Evolutionary conservation across 768 basidiomycete genomes (phyloP).

Genomic region (Tremella yokohamensis): DNA sequence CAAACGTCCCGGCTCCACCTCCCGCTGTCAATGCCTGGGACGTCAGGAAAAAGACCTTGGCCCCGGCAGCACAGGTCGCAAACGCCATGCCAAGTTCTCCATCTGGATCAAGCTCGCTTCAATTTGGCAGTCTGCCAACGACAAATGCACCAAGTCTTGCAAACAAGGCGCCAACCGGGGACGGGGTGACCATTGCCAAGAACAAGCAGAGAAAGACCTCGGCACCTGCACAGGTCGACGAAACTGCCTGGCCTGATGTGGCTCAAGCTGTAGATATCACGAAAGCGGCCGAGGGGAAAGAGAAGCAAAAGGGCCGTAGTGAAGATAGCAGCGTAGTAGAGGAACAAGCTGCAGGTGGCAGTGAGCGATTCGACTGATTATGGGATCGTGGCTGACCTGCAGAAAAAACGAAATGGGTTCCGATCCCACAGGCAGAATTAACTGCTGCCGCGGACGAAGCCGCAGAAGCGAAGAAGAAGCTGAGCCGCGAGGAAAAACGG

Average conservation of each 20-base stretch:
- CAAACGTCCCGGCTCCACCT: constrained; percentile 15
- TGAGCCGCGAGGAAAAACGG: background rate
- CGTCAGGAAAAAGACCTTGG: constrained; percentile 11
- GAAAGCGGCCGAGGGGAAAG: constrained; percentile 30
- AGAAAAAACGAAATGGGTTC: constrained; percentile 64
- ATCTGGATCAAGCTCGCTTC: background rate
- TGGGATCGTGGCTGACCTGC: constrained; percentile 6
- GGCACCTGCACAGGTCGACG: constrained; percentile 17
- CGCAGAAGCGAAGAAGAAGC: constrained; percentile 21
- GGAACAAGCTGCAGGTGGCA: constrained; percentile 19
- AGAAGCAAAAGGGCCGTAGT: constrained; percentile 24
- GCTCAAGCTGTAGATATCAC: constrained; percentile 28
- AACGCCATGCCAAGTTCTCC: no score
- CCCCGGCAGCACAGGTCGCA: background rate
- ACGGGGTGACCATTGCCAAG: constrained; percentile 1
- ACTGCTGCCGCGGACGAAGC: constrained; percentile 57
- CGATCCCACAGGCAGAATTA: constrained; percentile 60
- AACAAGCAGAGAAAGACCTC: constrained; percentile 22
- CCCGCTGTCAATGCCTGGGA: constrained; percentile 47
- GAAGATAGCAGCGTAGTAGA: constrained; percentile 26
- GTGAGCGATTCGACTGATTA: constrained; percentile 13
- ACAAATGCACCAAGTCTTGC: background rate
- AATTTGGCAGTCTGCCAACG: constrained; percentile 5
- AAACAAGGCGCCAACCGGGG: constrained; percentile 3
- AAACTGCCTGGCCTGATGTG: constrained; percentile 42